Conservation (phyloP, 208 protist species). For the Acanthamoeba culbertsoni region DNA sequence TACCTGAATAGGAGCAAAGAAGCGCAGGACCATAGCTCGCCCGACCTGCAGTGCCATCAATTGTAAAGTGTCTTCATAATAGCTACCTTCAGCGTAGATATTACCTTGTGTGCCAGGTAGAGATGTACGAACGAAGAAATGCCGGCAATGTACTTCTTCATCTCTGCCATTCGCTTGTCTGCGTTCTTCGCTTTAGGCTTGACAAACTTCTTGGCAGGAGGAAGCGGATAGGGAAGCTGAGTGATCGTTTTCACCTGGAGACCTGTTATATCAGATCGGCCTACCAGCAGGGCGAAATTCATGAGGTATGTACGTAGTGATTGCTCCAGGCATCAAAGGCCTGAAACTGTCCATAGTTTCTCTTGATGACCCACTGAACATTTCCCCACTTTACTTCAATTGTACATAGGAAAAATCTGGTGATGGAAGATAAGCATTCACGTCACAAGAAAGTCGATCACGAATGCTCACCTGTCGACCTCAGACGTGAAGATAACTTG, state of each 20-base stretch:
- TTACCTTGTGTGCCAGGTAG: constrained; percentile 11
- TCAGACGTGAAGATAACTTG: background rate
- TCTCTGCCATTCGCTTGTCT: background rate
- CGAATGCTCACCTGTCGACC: background rate
- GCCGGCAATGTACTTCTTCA: constrained; percentile 13
- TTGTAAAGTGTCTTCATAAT: no score
- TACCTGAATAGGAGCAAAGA: background rate
- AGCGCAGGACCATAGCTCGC: background rate
- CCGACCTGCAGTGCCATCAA: no score
- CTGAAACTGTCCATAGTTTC: background rate
- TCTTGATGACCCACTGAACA: background rate
- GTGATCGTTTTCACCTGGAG: background rate
- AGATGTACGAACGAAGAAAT: constrained; percentile 22
- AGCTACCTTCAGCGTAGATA: no score
- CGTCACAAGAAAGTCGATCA: background rate
- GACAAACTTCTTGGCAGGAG: constrained; percentile 10
- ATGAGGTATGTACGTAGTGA: background rate
- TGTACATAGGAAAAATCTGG: background rate
- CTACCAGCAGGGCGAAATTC: background rate
- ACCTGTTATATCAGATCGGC: background rate
- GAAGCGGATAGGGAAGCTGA: background rate
- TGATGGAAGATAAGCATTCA: background rate
- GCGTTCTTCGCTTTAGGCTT: constrained; percentile 19
- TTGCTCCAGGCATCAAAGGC: constrained; percentile 3
- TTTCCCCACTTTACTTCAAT: constrained; percentile 28